Conservation (phyloP, 805 yeast genomes). For the Metschnikowia borealis region DNA sequence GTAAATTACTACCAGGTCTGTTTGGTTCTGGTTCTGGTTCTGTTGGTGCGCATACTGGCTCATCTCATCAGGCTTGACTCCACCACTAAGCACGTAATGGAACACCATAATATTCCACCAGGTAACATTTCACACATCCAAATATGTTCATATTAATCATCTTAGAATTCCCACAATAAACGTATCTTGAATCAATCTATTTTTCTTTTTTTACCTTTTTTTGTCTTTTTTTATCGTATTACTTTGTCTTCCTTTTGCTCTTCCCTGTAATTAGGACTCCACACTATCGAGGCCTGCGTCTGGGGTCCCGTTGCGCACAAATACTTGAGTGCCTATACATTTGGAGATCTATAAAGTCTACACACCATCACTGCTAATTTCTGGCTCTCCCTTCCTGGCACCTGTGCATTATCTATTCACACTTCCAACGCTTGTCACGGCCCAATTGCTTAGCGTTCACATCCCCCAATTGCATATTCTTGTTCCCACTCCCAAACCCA, state of each 20-base stretch:
- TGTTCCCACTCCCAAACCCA: background rate
- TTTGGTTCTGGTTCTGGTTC: no score
- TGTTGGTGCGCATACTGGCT: no score
- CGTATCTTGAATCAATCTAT: no score
- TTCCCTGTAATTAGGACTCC: background rate
- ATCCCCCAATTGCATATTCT: background rate
- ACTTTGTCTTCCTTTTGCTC: background rate
- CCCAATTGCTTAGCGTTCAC: background rate
- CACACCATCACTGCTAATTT: background rate
- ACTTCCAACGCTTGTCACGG: background rate
- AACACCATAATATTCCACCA: no score
- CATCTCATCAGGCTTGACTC: no score
- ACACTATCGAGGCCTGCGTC: background rate
- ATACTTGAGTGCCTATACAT: background rate
- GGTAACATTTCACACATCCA: no score
- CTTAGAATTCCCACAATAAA: no score
- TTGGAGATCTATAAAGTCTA: background rate
- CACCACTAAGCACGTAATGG: no score
- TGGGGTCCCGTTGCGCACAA: constrained; percentile 2
- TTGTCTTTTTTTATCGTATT: background rate
- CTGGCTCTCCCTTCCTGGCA: background rate
- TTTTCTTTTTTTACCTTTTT: no score
- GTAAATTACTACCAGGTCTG: no score
- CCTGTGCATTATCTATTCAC: background rate
- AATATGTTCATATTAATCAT: no score